Base-by-base conservation (phyloP, 495 filamentous ascomycete genomes). In the Aspergillus biplanus region DNA sequence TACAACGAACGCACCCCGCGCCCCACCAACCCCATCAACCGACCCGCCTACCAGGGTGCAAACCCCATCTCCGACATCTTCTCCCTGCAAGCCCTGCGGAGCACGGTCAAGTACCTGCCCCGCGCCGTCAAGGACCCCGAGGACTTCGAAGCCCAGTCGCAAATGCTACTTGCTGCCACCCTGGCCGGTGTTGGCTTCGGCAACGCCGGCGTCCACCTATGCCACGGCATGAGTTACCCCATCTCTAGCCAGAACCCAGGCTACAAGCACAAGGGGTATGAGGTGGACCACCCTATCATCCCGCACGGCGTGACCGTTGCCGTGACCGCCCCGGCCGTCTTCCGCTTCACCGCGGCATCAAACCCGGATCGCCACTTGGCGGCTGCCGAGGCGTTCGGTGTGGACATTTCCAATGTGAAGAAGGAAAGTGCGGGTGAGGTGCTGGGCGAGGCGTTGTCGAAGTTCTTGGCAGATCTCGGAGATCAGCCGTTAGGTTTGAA, bases 31-130 rank as follows among this genome's bases (percentile, higher is more conserved):
- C 95, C 95, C 0, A 91, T 98, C 66, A 83, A 94, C 54, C 83
- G 95, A 4, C 95, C 95, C 0, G 92, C 95, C 3, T 99, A 99
- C 70, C 95, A 99, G 70, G 95, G 95, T 47, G 93, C 95, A 7
- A 99, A 99, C 73, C 95, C 95, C 4, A 98, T 99, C 53, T 94
- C 90, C 21, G 95, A 99, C 70, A 92, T 99, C 61, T 99, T 99
- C 80, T 92, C 89, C 31, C 82, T 98, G 13, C 87, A 89, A 58
- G 92, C 94, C 3, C 84, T 99, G 3, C 80, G 86, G 37, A 82
- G 82, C 72, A 94, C 92, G 0, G 85, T 96, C 46, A 92, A 97
- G 71, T 98, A 97, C 73, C 88, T 99, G 0, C 95, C 92, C 1
- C 86, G 93, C 52, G 88, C 92, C 3, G 89, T 92, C 9, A 85